phyloP scores from a whole-genome alignment of 2,329 filamentous ascomycete species.

The Aspergillus tubingensis region DNA sequence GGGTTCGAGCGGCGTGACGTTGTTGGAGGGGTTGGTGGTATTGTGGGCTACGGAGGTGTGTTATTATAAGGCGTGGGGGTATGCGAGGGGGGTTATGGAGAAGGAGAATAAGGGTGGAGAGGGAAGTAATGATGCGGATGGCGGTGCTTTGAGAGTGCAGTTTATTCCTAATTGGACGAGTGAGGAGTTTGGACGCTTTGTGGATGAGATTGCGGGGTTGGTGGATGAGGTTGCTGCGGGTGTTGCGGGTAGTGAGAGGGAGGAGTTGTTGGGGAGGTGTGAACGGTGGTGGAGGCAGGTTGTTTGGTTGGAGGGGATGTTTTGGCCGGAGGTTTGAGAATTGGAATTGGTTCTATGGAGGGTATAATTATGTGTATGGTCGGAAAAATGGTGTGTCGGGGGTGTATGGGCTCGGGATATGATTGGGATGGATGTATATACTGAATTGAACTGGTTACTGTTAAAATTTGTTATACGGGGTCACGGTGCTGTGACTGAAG shows the following conservation, averaged over 20 bases:
- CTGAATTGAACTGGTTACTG: too few relatives aligned
- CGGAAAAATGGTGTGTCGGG: too few relatives aligned
- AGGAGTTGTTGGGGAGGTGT: constrained; percentile 45
- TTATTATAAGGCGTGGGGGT: constrained; percentile 62
- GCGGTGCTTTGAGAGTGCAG: constrained; percentile 63
- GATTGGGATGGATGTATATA: too few relatives aligned
- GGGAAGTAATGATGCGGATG: constrained; percentile 57
- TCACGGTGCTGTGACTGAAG: too few relatives aligned
- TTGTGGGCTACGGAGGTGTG: constrained; percentile 75
- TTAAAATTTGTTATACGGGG: too few relatives aligned
- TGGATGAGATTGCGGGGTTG: constrained; percentile 56
- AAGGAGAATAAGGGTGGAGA: constrained; percentile 11
- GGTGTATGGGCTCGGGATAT: too few relatives aligned
- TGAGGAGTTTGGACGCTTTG: constrained; percentile 61
- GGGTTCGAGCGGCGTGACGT: constrained; percentile 50
- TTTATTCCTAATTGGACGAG: constrained; percentile 72
- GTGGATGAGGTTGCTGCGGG: constrained; percentile 57
- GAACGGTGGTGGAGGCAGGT: constrained; percentile 53
- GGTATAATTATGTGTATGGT: too few relatives aligned
- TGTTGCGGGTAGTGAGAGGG: constrained; percentile 26
- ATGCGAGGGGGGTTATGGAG: constrained; percentile 39
- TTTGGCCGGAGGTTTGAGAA: constrained; percentile 54
- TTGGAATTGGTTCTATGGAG: too few relatives aligned
- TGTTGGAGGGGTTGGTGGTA: constrained; percentile 71
- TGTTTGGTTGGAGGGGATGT: constrained; percentile 58